Evolutionary conservation across 2,329 filamentous ascomycete species (phyloP).

Genomic region (Meredithiella fracta): DNA sequence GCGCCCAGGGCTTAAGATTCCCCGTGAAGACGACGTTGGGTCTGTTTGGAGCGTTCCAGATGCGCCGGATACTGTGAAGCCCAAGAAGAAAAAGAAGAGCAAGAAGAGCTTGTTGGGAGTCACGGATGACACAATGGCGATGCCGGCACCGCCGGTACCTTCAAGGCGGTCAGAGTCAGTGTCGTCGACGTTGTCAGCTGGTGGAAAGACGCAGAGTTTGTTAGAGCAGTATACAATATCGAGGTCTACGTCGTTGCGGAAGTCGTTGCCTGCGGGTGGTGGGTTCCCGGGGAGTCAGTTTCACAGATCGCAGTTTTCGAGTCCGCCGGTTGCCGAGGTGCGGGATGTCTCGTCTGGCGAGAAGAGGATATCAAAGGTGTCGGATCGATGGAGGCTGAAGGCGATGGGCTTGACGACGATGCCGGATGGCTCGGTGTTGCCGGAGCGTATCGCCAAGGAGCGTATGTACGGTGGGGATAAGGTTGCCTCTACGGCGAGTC

Average conservation of each 20-base stretch:
- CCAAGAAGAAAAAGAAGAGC: constrained; percentile 6
- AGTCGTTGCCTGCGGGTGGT: constrained; percentile 16
- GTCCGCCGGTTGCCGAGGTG: constrained; percentile 2
- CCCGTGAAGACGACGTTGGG: constrained; percentile 17
- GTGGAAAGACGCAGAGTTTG: constrained; percentile 13
- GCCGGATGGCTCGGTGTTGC: constrained; percentile 36
- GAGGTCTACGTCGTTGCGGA: constrained; percentile 5
- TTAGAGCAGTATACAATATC: constrained; percentile 13
- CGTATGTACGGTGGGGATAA: constrained; percentile 21
- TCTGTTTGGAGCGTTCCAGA: constrained; percentile 13
- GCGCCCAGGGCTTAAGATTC: constrained; percentile 22
- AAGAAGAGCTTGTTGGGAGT: background rate
- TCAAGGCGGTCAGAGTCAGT: constrained; percentile 9
- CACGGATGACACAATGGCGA: background rate
- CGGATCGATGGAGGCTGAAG: constrained; percentile 31
- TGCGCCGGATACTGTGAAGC: constrained; percentile 3
- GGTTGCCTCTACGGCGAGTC: constrained; percentile 15
- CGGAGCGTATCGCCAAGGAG: constrained; percentile 33
- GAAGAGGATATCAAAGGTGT: constrained; percentile 23
- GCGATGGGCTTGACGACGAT: constrained; percentile 36
- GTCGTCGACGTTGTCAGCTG: constrained; percentile 11
- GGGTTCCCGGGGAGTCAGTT: constrained; percentile 15
- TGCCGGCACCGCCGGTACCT: constrained; percentile 7
- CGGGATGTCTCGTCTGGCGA: constrained; percentile 10
- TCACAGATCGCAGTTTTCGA: constrained; percentile 12